Conservation (phyloP, 2,329 filamentous ascomycete genomes). For the Laburnicola sp. region DNA sequence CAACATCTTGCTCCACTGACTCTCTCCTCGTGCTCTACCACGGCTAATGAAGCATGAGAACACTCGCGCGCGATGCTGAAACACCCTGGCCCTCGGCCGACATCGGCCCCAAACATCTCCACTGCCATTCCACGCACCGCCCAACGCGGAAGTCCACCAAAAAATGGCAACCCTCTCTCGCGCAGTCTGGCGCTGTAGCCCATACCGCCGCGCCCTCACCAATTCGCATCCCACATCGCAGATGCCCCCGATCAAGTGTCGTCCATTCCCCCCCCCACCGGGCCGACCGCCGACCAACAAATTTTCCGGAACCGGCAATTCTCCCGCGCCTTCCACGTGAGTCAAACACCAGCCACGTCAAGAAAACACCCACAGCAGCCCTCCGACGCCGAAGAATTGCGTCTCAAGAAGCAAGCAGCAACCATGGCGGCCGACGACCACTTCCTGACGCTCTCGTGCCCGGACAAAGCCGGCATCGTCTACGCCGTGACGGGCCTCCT, state of each 20-base stretch:
- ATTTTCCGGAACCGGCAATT: conserved; percentile 38
- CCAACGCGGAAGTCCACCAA: neutral
- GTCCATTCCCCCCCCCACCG: conserved; percentile 15
- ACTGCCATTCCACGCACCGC: conserved; percentile 2
- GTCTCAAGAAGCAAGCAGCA: conserved; percentile 32
- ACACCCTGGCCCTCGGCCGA: conserved; percentile 1
- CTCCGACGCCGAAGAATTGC: conserved; percentile 13
- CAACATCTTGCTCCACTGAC: too few species aligned
- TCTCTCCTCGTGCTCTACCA: too few species aligned
- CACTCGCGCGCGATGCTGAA: neutral
- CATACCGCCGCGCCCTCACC: neutral
- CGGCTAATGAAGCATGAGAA: too few species aligned
- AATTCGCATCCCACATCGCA: neutral
- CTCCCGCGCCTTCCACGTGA: conserved; percentile 23
- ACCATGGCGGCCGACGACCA: conserved; percentile 39
- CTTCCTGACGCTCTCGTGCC: conserved; percentile 75
- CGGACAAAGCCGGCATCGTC: conserved; percentile 82
- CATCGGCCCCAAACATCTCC: conserved; percentile 1
- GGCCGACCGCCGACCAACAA: conserved; percentile 25
- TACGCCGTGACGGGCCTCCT: conserved; percentile 81
- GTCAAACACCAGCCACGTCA: conserved; percentile 7
- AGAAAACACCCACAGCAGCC: conserved; percentile 20
- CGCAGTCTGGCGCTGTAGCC: conserved; percentile 1
- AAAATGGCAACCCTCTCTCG: conserved; percentile 9
- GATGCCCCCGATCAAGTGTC: conserved; percentile 6